Conservation (phyloP, 73 alveolate species). For the Uronychia binucleata region DNA sequence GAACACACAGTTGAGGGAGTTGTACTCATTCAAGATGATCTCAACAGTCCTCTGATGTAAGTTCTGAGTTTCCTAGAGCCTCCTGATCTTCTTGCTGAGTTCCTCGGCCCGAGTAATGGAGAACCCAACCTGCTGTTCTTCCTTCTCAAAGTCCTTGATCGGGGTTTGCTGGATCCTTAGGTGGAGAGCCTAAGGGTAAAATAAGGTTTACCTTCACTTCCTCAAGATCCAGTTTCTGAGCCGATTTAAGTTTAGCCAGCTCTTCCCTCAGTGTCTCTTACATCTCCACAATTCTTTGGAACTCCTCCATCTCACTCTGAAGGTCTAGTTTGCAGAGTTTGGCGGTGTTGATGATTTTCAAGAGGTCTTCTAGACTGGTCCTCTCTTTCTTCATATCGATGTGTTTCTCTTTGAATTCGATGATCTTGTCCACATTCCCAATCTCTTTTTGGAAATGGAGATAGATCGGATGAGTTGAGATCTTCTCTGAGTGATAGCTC, state of each 20-base stretch:
- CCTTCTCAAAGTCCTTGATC: neutral
- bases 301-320: neutral
- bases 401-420: neutral
- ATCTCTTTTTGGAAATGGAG: neutral
- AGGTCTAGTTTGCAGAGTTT: neutral
- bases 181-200: neutral
- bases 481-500: neutral
- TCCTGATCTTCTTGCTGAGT: neutral
- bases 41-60: neutral
- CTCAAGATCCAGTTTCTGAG: neutral
- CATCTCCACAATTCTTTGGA: neutral
- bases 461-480: neutral
- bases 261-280: neutral
- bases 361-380: neutral
- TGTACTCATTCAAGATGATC: neutral
- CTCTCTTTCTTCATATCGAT: neutral
- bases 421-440: neutral
- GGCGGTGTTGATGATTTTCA: neutral
- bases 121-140: neutral
- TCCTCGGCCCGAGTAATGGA: neutral
- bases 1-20: neutral
- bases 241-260: neutral
- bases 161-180: neutral
- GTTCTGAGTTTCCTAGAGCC: neutral
- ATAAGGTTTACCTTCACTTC: neutral